Percentiles rank a stretch among this genome's conserved stretches.
phyloP scores from a whole-genome alignment of 306 rosid species.

The Cicer chorassanicum region DNA sequence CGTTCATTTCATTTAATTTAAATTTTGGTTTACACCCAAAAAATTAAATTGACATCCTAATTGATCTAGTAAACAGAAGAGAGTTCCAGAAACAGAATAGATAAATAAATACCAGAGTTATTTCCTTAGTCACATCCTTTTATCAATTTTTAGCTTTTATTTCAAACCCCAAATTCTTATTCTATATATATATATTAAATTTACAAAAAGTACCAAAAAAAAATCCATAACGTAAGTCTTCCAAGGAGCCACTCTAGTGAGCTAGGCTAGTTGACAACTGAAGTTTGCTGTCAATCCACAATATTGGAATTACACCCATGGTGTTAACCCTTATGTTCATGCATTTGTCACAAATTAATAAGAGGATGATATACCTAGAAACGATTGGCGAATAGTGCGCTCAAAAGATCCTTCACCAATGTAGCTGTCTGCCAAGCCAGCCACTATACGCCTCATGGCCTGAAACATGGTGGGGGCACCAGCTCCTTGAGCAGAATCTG shows the following conservation, averaged over 20 bases:
- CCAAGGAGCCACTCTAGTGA: neutral
- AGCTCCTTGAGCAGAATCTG: constrained; percentile 97
- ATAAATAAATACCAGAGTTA: neutral
- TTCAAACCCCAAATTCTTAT: neutral
- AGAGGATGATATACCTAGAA: constrained; percentile 72
- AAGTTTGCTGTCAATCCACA: neutral
- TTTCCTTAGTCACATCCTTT: constrained; percentile 7
- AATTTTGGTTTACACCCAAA: constrained; percentile 13
- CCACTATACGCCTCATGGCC: constrained; percentile 87
- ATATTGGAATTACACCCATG: neutral
- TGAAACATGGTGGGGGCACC: constrained; percentile 99
- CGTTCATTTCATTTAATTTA: neutral
- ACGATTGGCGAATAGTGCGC: constrained; percentile 87
- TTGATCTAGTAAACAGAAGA: constrained; percentile 18
- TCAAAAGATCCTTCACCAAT: constrained; percentile 83
- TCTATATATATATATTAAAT: neutral
- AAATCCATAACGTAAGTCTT: constrained; percentile 23
- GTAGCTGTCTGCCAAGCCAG: constrained; percentile 58
- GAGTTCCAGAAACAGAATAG: constrained; percentile 7
- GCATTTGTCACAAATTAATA: constrained; percentile 20
- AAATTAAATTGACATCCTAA: constrained; percentile 16
- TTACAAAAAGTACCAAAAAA: constrained; percentile 6
- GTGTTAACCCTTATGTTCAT: constrained; percentile 14
- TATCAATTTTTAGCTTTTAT: neutral
- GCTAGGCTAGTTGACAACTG: constrained; percentile 4